Conservation (phyloP, 176 grass and related monocot species). For the Saccharum officinarum region DNA sequence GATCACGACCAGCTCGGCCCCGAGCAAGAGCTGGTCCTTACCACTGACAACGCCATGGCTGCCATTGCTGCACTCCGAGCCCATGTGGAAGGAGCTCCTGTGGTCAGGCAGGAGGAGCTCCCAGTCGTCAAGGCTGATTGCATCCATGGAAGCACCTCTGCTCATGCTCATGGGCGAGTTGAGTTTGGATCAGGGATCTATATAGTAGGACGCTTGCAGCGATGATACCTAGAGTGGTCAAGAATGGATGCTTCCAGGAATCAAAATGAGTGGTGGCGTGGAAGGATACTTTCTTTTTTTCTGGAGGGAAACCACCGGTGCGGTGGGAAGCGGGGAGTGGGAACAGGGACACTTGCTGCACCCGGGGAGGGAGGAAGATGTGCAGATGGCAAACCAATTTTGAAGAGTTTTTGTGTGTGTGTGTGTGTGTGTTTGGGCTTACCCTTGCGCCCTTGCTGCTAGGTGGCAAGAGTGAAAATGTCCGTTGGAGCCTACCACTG, state of each 20-base stretch:
- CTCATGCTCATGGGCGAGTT: background rate
- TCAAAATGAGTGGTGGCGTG: constrained; percentile 3
- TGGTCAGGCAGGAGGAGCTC: constrained; percentile 75
- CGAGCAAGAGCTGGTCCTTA: constrained; percentile 41
- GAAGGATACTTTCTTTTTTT: constrained; percentile 46
- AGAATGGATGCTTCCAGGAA: constrained; percentile 34
- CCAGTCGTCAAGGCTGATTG: constrained; percentile 79
- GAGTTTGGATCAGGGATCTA: background rate
- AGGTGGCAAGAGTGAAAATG: constrained; percentile 41
- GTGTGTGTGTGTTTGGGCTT: background rate
- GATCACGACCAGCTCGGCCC: constrained; percentile 43
- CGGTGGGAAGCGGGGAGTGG: background rate
- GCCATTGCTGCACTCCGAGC: constrained; percentile 20
- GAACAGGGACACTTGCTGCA: constrained; percentile 20
- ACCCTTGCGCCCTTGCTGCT: constrained; percentile 8
- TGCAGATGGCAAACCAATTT: constrained; percentile 17
- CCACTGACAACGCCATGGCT: constrained; percentile 21
- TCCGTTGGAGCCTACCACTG: constrained; percentile 37
- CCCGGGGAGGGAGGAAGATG: background rate
- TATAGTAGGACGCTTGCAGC: constrained; percentile 27
- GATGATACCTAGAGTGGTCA: constrained; percentile 31
- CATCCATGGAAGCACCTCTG: constrained; percentile 39
- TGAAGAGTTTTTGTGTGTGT: constrained; percentile 6
- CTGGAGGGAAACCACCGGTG: constrained; percentile 14
- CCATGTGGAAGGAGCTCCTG: constrained; percentile 41